Base-by-base conservation (phyloP, 805 yeast genomes). In the Candida namnaoensis region DNA sequence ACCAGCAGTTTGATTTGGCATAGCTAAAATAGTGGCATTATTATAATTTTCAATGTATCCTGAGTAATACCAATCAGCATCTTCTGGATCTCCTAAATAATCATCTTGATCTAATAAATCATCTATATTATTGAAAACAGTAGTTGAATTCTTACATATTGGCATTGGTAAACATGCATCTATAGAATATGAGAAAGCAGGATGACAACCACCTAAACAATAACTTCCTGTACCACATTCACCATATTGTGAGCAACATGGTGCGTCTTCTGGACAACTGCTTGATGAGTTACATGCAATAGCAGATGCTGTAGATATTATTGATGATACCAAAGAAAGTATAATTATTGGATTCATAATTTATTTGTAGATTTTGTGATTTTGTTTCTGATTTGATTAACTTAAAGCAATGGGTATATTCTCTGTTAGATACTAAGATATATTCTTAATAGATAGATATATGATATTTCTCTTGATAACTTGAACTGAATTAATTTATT, bases 151-250 rank as follows among this genome's bases (percentile, higher is more conserved):
- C 53, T 69, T 60, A 71, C 95, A 87, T 7, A 78, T 68, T 11
- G 97, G 96, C 75, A 77, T 74, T 6, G 97, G 88, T 79, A 87
- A 76, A 65, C 97, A 90, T 1, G 96, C 78, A 11, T 75, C 64
- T 41, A 74, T 54, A 48, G 32, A 33, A 36, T 37, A 43, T 23
- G 95, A 85, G 55, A 52, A 80, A 46, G 78, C 66, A 34, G 93
- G 83, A 63, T 88, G 86, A 68, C 97, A 90, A 32, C 95, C 91
- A 45, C 91, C 93, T 40, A 88, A 68, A 68, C 97, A 90, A 62
- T 71, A 72, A 14, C 71, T 59, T 23, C 95, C 95, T 24, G 80
- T 73, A 52, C 95, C 95, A 67, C 95, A 86, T 30, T 62, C 67
- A 39, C 96, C 96, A 50, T 74, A 80, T 50, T 78, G 81, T 11